Conservation (phyloP, 139 green algal genomes). For the Chlamydomonas sp. region DNA sequence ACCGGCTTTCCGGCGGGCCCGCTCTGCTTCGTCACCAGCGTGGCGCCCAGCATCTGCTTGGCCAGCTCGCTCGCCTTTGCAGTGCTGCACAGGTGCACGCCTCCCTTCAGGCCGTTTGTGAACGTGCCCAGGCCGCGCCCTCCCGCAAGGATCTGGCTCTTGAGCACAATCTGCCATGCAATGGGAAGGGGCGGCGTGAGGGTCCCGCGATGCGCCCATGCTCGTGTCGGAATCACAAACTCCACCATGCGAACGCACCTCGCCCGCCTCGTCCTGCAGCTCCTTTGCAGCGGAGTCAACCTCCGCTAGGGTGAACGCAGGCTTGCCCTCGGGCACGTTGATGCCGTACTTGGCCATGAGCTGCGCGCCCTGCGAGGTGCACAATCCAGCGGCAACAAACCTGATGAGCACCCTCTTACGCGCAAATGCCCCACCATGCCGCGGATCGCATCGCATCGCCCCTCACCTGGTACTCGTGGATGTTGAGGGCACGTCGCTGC, state of each 20-base stretch:
- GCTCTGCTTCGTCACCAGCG: constrained; percentile 93
- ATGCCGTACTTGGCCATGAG: constrained; percentile 90
- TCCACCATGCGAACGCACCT: constrained; percentile 48
- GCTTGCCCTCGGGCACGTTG: constrained; percentile 83
- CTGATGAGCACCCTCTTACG: not conserved
- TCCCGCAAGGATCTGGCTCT: constrained; percentile 93
- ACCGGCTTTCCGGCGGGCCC: constrained; percentile 89
- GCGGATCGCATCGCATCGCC: not conserved
- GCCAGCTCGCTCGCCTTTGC: constrained; percentile 63
- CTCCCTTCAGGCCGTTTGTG: constrained; percentile 92
- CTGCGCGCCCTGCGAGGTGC: constrained; percentile 70
- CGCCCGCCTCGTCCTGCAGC: constrained; percentile 58
- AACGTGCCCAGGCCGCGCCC: constrained; percentile 90
- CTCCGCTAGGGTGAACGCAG: constrained; percentile 67
- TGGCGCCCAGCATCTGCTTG: constrained; percentile 75
- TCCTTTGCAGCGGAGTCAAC: constrained; percentile 61
- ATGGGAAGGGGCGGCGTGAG: no score
- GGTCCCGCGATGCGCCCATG: no score
- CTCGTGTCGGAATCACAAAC: no score
- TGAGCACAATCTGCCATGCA: constrained; percentile 79
- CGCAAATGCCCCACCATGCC: not conserved
- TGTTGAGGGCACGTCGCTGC: constrained; percentile 72
- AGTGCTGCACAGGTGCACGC: constrained; percentile 84
- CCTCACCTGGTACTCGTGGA: constrained; percentile 94
- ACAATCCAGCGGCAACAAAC: no score